Conservation (phyloP, 2,329 filamentous ascomycete genomes). For the Diaporthe longicolla region DNA sequence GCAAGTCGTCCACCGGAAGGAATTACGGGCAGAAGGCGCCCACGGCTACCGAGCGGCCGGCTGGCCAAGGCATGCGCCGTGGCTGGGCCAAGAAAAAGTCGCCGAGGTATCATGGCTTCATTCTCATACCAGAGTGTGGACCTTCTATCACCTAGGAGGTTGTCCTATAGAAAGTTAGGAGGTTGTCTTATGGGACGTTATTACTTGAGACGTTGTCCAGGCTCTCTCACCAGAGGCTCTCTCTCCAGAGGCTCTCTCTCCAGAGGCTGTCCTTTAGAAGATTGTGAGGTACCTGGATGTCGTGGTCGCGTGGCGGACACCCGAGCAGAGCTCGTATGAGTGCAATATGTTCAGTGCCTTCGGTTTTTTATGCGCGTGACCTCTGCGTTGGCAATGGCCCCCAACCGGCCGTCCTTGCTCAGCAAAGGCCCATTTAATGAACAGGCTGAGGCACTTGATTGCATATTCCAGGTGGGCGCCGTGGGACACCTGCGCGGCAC, state of each 20-base stretch:
- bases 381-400: not conserved
- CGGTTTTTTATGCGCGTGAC: not conserved
- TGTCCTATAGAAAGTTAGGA: no score
- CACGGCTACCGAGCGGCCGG: not conserved
- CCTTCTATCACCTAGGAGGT: no score
- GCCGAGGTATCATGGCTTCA: conserved; percentile 53
- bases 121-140: conserved; percentile 38
- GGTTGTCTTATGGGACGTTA: no score
- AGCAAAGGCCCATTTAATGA: conserved; percentile 12
- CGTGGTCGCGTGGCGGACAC: no score
- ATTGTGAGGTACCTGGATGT: no score
- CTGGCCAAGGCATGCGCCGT: conserved; percentile 48
- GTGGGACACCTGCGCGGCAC: conserved; percentile 3
- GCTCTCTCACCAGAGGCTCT: no score
- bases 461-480: conserved; percentile 1
- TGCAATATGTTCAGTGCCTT: not conserved
- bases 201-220: no score
- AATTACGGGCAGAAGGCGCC: not conserved
- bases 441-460: conserved; percentile 11
- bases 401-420: not conserved
- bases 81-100: conserved; percentile 51
- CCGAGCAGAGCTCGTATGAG: no score
- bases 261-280: not conserved
- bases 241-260: no score
- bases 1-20: not conserved